phyloP scores from a whole-genome alignment of 2,329 filamentous ascomycete species.

The Scortechinia acanthostroma region DNA sequence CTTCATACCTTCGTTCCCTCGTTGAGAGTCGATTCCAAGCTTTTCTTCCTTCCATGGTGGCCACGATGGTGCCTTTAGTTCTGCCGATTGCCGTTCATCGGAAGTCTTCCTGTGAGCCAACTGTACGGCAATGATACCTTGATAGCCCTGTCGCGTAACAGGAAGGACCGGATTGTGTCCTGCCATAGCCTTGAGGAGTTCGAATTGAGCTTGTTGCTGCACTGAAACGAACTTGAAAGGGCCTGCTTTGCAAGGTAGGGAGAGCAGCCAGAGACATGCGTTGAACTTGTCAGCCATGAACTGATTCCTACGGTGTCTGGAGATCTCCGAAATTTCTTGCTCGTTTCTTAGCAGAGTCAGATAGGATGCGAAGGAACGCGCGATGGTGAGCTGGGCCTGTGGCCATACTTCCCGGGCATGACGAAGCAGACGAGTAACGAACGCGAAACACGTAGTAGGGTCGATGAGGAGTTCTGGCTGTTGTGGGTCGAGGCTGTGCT shows the following conservation, averaged over 20 bases:
- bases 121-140: conserved; percentile 44
- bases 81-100: conserved; percentile 46
- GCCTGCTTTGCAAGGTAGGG: conserved; percentile 32
- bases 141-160: conserved; percentile 49
- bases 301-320: conserved; percentile 7
- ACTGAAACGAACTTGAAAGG: conserved; percentile 35
- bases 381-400: conserved; percentile 28
- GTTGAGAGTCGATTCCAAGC: conserved; percentile 49
- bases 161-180: conserved; percentile 39
- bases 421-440: conserved; percentile 35
- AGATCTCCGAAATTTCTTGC: background rate
- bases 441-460: conserved; percentile 14
- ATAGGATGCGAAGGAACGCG: conserved; percentile 23
- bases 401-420: conserved; percentile 41
- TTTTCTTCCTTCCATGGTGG: conserved; percentile 59
- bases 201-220: conserved; percentile 49
- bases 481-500: too few relatives aligned
- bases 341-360: background rate
- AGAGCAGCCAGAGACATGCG: conserved; percentile 33
- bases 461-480: background rate
- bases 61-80: conserved; percentile 52
- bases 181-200: conserved; percentile 47
- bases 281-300: conserved; percentile 35
- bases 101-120: conserved; percentile 46
- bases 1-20: conserved; percentile 43